Percentiles rank a stretch among this genome's conserved stretches.
Conservation (phyloP, 2,329 filamentous ascomycete genomes). For the Apiospora hydei region DNA sequence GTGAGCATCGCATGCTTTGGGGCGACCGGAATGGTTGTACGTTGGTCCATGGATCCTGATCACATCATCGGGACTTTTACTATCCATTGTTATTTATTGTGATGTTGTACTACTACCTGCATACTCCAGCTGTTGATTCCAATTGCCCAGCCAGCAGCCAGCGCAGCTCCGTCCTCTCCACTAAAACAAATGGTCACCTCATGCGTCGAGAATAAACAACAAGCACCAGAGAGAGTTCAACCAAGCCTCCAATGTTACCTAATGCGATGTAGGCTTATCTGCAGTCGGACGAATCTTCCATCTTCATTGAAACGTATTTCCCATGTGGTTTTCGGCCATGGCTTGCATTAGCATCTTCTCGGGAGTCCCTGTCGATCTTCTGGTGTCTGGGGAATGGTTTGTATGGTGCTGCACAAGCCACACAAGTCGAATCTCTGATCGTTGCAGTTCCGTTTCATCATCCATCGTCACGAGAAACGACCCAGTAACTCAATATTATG, state of each 20-base stretch:
- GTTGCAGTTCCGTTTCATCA: slow-evolving; percentile 20
- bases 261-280: not conserved
- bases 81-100: not conserved
- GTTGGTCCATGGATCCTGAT: not conserved
- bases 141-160: slow-evolving; percentile 15
- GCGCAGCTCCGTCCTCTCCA: not conserved
- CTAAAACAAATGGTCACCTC: slow-evolving; percentile 14
- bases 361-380: slow-evolving; percentile 14
- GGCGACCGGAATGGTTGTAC: not conserved
- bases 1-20: slow-evolving; percentile 1
- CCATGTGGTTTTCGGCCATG: slow-evolving; percentile 1
- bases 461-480: not conserved
- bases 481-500: slow-evolving; percentile 3
- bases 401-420: slow-evolving; percentile 1
- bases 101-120: not conserved
- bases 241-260: not conserved
- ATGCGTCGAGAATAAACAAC: not conserved
- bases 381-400: not conserved
- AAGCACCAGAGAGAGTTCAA: slow-evolving; percentile 1
- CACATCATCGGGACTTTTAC: not conserved
- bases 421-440: slow-evolving; percentile 21
- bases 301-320: slow-evolving; percentile 1
- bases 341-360: slow-evolving; percentile 20
- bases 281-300: not conserved
- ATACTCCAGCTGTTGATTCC: not conserved